A percentile compares a stretch with the other conserved stretches of the same genome.
Evolutionary conservation across 192 early-diverging fungal genomes (phyloP).

Genomic region (Coemansia sp.): DNA sequence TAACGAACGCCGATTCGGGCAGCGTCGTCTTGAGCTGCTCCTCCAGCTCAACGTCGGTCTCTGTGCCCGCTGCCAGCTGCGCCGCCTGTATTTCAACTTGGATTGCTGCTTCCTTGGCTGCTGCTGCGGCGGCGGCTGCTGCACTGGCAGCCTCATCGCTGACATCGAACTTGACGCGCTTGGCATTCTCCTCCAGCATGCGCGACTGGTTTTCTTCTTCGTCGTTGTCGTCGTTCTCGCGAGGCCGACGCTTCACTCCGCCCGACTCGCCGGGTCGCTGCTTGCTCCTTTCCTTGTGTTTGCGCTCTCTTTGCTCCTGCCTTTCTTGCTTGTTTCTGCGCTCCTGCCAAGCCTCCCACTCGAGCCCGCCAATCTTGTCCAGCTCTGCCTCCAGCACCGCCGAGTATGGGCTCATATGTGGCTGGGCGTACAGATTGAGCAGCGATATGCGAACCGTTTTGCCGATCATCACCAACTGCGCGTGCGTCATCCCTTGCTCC

Average conservation of each 20-base stretch:
- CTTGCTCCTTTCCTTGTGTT: background rate
- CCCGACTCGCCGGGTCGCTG: background rate
- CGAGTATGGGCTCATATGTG: conserved; percentile 30
- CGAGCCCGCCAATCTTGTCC: conserved; percentile 41
- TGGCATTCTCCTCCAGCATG: conserved; percentile 51
- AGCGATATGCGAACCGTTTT: conserved; percentile 47
- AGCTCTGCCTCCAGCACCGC: conserved; percentile 37
- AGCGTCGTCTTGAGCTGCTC: conserved; percentile 7
- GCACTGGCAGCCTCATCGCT: background rate
- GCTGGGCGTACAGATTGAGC: conserved; percentile 40
- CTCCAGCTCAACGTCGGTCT: conserved; percentile 1
- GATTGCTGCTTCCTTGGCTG: conserved; percentile 1
- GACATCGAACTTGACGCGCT: conserved; percentile 46
- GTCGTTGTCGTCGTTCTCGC: conserved; percentile 25
- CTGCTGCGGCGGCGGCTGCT: background rate
- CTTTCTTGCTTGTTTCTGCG: conserved; percentile 19
- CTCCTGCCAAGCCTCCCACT: conserved; percentile 48
- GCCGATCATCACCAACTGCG: conserved; percentile 37
- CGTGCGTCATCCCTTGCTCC: conserved; percentile 36
- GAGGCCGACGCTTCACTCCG: conserved; percentile 16
- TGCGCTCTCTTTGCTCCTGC: conserved; percentile 26
- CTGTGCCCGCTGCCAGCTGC: background rate
- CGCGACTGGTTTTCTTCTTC: conserved; percentile 48
- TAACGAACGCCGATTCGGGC: conserved; percentile 11
- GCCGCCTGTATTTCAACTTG: background rate